A percentile compares a stretch with the other conserved stretches of the same genome.
Conservation (phyloP, 1,139 yeast species). For the Kluyveromyces sp. region DNA sequence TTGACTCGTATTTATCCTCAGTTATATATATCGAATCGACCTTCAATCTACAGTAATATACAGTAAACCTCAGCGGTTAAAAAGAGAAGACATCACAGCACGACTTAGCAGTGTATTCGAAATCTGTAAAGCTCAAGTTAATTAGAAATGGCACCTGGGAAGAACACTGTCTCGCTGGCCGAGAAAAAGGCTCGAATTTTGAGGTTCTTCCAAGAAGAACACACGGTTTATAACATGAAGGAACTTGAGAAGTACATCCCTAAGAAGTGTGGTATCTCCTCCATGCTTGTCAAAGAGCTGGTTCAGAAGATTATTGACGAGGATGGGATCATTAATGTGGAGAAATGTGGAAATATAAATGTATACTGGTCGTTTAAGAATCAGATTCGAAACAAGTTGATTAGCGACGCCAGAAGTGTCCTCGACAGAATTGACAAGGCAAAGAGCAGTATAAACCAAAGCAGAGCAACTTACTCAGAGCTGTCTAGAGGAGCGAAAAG, state of each 20-base stretch:
- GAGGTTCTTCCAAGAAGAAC: constrained; percentile 38
- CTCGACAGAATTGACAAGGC: constrained; percentile 12
- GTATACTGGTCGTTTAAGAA: constrained; percentile 49
- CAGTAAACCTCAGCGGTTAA: constrained; percentile 4
- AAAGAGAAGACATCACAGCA: background rate
- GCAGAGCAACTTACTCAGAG: constrained; percentile 14
- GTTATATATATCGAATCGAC: background rate
- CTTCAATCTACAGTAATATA: background rate
- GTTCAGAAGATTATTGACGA: constrained; percentile 41
- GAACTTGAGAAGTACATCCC: constrained; percentile 45
- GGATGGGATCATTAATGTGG: constrained; percentile 41
- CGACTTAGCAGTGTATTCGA: background rate
- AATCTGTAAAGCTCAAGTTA: background rate
- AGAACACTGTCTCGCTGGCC: constrained; percentile 30
- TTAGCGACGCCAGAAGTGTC: constrained; percentile 16
- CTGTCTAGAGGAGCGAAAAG: constrained; percentile 11
- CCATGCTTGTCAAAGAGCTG: constrained; percentile 47
- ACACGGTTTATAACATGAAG: constrained; percentile 42
- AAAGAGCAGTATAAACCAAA: constrained; percentile 11
- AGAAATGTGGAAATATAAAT: constrained; percentile 49
- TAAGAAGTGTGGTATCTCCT: constrained; percentile 37
- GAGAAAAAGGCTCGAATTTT: constrained; percentile 38
- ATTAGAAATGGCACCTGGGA: constrained; percentile 19
- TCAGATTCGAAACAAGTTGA: constrained; percentile 31
- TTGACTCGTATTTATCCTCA: no score